phyloP scores from a whole-genome alignment of 2,329 filamentous ascomycete species.

The Coniochaeta ligniaria region DNA sequence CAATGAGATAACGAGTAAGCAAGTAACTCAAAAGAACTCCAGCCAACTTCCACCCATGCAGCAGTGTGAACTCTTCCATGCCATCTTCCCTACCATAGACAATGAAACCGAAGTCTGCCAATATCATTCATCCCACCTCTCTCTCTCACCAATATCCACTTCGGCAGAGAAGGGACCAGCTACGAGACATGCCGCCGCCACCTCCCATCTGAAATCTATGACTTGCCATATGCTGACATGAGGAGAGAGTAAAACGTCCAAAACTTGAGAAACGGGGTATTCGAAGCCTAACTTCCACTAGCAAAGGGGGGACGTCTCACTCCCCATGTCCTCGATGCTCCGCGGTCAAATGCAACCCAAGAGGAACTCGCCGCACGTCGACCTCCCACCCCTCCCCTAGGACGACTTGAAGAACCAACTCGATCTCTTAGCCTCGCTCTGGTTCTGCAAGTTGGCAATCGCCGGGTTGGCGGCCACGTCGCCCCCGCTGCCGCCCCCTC shows the following conservation, averaged over 20 bases:
- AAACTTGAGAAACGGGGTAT: background rate
- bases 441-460: slow-evolving; percentile 46
- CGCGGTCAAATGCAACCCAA: background rate
- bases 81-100: background rate
- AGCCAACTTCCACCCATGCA: background rate
- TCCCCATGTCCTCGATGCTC: background rate
- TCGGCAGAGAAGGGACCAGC: too few species aligned
- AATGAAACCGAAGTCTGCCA: background rate
- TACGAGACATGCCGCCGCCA: too few species aligned
- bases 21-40: background rate
- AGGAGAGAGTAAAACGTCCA: background rate
- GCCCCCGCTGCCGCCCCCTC: slow-evolving; percentile 46
- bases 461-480: slow-evolving; percentile 42
- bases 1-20: background rate
- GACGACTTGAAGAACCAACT: slow-evolving; percentile 70
- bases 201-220: background rate
- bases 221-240: background rate
- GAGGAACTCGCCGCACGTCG: background rate
- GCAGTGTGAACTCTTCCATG: background rate
- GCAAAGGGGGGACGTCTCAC: too few species aligned
- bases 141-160: too few species aligned
- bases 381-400: background rate
- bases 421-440: slow-evolving; percentile 61
- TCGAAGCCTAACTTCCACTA: too few species aligned
- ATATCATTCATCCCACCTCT: background rate